Conservation (phyloP, 345 rosid species). For the Theobroma cacao region DNA sequence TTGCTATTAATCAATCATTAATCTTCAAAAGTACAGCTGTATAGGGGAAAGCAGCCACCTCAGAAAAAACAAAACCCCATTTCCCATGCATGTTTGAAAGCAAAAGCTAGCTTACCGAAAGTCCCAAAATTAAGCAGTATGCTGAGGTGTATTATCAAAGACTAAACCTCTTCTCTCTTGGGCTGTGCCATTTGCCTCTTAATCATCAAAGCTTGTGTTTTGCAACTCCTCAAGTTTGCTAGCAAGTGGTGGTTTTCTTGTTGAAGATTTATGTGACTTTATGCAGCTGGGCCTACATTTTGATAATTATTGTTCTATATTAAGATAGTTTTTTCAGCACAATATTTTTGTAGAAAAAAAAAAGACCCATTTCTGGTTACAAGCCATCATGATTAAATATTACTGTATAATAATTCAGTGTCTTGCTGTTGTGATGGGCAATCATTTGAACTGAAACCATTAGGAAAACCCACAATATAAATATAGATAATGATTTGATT, state of each 20-base stretch:
- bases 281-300: background rate
- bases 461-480: background rate
- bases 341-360: background rate
- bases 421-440: background rate
- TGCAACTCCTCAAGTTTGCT: background rate
- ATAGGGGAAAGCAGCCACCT: background rate
- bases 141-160: conserved; percentile 5
- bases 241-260: background rate
- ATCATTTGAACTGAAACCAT: conserved; percentile 8
- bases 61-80: background rate
- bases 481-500: background rate
- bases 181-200: background rate
- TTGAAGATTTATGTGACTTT: background rate
- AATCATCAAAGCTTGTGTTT: background rate
- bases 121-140: background rate
- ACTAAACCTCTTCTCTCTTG: background rate
- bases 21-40: background rate
- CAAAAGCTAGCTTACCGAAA: background rate
- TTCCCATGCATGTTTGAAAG: background rate
- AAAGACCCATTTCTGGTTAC: background rate
- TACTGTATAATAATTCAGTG: background rate
- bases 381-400: background rate
- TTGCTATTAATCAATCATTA: background rate
- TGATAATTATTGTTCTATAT: background rate
- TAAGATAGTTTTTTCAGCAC: background rate